phyloP scores from a whole-genome alignment of 495 filamentous ascomycete genomes.

The Penicillium daleae region DNA sequence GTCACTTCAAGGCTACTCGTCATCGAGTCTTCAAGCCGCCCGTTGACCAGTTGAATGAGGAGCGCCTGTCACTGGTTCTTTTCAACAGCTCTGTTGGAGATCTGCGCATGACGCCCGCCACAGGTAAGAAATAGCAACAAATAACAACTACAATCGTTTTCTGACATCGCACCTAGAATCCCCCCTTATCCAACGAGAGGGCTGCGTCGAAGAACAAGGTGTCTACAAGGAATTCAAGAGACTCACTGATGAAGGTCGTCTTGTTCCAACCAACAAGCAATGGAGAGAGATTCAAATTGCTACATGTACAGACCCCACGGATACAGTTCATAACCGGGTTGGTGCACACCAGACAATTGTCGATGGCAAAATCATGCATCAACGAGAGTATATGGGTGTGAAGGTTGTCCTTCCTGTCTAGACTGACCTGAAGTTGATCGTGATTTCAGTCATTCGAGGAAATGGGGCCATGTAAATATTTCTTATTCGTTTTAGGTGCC shows the following conservation, averaged over 20 bases:
- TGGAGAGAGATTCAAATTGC: slow-evolving; percentile 49
- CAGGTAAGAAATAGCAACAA: slow-evolving; percentile 25
- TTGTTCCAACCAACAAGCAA: slow-evolving; percentile 43
- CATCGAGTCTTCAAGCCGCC: slow-evolving; percentile 49
- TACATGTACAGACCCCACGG: slow-evolving; percentile 45
- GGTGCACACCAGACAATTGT: slow-evolving; percentile 43
- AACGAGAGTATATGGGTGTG: slow-evolving; percentile 48
- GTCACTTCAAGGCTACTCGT: slow-evolving; percentile 52
- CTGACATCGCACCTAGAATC: slow-evolving; percentile 27
- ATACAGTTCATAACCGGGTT: slow-evolving; percentile 38
- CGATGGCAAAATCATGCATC: slow-evolving; percentile 47
- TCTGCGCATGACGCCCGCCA: slow-evolving; percentile 39
- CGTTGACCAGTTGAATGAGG: slow-evolving; percentile 42
- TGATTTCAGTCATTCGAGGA: no score
- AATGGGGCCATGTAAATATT: no score
- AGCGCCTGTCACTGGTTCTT: slow-evolving; percentile 47
- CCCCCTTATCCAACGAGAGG: slow-evolving; percentile 43
- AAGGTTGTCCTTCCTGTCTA: slow-evolving; percentile 47
- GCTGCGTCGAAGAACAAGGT: slow-evolving; percentile 46
- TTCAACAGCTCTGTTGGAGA: slow-evolving; percentile 49
- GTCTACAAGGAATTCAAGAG: slow-evolving; percentile 46
- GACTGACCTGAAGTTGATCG: neutral
- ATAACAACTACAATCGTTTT: neutral
- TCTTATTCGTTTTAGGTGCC: no score
- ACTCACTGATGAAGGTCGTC: slow-evolving; percentile 35